These are phyloP conservation scores for Phoenix roebelenii DNA, from an alignment of 176 grass and related monocot genomes.

Conservation along the genomic window DNA sequence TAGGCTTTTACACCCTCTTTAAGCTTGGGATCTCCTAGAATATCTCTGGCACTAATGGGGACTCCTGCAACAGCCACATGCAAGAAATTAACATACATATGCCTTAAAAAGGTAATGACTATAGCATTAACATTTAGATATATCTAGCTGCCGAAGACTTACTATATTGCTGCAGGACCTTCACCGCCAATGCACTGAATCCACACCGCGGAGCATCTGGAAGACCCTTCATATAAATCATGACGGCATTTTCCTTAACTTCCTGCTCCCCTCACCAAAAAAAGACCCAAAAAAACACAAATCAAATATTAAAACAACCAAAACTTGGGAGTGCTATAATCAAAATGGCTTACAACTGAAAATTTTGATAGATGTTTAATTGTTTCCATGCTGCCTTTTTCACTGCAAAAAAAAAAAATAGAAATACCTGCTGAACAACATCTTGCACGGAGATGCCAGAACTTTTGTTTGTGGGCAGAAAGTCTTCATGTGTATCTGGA, in stretches of 20 bases:
- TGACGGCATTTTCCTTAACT: conserved; percentile 61
- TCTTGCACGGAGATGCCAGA: conserved; percentile 33
- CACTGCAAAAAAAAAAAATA: too few species aligned
- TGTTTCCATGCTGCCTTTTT: too few species aligned
- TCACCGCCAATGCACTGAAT: conserved; percentile 88
- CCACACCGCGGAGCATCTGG: conserved; percentile 77
- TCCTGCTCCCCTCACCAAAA: conserved; percentile 24
- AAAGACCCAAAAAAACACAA: neutral
- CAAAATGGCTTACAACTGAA: too few species aligned
- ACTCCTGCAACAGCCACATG: conserved; percentile 31
- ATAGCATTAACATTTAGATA: neutral
- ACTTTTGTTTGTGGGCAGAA: conserved; percentile 60
- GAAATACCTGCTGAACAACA: conserved; percentile 38
- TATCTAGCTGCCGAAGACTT: conserved; percentile 6
- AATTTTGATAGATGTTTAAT: too few species aligned
- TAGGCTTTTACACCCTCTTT: conserved; percentile 84
- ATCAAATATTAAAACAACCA: conserved; percentile 5
- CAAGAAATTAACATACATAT: neutral
- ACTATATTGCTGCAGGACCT: conserved; percentile 85
- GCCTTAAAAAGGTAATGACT: neutral
- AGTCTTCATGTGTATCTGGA: conserved; percentile 65
- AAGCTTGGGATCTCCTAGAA: conserved; percentile 56
- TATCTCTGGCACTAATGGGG: conserved; percentile 63
- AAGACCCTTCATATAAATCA: conserved; percentile 92
- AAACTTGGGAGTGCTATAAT: neutral